A percentile compares a stretch with the other conserved stretches of the same genome.
phyloP scores from a whole-genome alignment of 2,329 filamentous ascomycete genomes.

The Penicillium nordicum region DNA sequence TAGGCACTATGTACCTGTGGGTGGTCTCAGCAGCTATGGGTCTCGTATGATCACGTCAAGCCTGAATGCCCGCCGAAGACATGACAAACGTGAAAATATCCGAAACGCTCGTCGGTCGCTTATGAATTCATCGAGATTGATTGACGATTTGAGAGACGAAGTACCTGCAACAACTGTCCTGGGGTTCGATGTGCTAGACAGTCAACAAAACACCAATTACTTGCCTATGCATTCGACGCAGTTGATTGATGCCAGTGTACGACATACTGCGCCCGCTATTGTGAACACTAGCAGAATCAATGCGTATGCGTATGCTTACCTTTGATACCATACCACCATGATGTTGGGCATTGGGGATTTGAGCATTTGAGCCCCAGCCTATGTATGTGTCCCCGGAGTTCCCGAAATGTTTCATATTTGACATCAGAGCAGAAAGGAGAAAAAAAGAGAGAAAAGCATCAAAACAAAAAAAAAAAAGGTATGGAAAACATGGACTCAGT shows the following conservation, averaged over 20 bases:
- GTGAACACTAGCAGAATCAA: conserved; percentile 3
- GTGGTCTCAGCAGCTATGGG: not conserved
- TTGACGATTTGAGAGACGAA: not conserved
- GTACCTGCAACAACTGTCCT: not conserved
- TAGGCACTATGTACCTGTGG: not conserved
- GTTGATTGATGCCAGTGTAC: not conserved
- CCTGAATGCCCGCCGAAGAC: not conserved
- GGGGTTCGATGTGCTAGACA: not conserved
- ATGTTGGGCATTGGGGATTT: not conserved
- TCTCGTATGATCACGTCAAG: conserved; percentile 1
- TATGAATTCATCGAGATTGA: not conserved
- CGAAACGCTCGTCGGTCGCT: not conserved
- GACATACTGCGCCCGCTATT: not conserved
- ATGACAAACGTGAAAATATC: not conserved
- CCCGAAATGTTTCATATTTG: not conserved
- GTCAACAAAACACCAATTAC: not conserved
- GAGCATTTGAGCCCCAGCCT: not conserved
- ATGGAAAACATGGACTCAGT: not conserved
- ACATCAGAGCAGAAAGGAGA: not conserved
- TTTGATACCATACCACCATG: not conserved
- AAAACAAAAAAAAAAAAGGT: not conserved
- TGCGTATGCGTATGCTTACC: not conserved
- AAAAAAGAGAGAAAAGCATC: not conserved
- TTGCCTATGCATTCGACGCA: not conserved
- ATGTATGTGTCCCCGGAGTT: not conserved